Evolutionary conservation across 306 rosid genomes (phyloP).

Genomic region (Castanea sativa): DNA sequence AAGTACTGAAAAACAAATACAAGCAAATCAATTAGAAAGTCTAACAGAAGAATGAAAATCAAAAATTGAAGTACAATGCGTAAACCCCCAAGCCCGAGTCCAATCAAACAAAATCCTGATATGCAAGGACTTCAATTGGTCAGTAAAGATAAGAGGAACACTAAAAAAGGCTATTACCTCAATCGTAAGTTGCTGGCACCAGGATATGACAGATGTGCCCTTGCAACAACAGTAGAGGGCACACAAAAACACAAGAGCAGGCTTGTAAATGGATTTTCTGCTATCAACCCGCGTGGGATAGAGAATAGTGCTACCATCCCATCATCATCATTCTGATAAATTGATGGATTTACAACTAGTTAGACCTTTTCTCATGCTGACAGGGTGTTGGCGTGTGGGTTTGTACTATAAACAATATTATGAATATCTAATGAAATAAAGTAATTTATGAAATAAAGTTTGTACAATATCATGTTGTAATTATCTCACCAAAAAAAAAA

Average conservation of each 20-base stretch:
- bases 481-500: no score
- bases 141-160: not conserved
- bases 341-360: slow-evolving; percentile 15
- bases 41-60: no score
- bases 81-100: no score
- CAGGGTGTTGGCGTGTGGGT: not conserved
- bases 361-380: slow-evolving; percentile 24
- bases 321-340: slow-evolving; percentile 72
- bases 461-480: no score
- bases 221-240: slow-evolving; percentile 38
- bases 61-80: no score
- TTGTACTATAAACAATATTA: not conserved
- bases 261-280: slow-evolving; percentile 91
- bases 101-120: no score
- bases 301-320: slow-evolving; percentile 64
- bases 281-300: slow-evolving; percentile 74
- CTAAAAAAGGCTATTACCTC: slow-evolving; percentile 60
- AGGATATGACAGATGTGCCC: slow-evolving; percentile 53
- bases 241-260: slow-evolving; percentile 71
- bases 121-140: no score
- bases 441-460: no score
- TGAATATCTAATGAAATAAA: no score
- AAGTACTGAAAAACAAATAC: no score
- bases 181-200: slow-evolving; percentile 72
- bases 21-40: no score